These are phyloP conservation scores for Pichia sp. DNA, from an alignment of 1,139 yeast species.

Conservation along the genomic window DNA sequence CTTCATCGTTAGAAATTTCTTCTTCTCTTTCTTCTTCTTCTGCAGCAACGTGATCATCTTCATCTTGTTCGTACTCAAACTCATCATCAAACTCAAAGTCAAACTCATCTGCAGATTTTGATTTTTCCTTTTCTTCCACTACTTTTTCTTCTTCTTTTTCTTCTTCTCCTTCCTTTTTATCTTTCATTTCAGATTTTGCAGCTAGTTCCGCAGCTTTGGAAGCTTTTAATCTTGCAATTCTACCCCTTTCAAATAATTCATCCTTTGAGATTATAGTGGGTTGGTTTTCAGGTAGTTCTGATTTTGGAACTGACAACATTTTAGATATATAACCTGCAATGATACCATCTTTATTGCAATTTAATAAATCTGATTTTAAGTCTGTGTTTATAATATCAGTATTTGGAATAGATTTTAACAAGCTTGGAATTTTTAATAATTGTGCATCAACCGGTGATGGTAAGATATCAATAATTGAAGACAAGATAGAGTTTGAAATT, in stretches of 20 bases:
- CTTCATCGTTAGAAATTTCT: constrained; percentile 34
- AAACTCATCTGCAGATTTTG: constrained; percentile 23
- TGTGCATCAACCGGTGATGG: constrained; percentile 85
- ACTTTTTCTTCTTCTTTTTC: constrained; percentile 24
- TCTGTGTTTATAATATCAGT: constrained; percentile 42
- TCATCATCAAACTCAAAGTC: constrained; percentile 25
- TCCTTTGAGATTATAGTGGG: constrained; percentile 40
- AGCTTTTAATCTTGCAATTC: constrained; percentile 64
- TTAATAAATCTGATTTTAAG: constrained; percentile 50
- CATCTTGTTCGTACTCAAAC: constrained; percentile 36
- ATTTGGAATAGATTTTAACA: constrained; percentile 54
- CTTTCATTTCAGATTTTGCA: constrained; percentile 30
- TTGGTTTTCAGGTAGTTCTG: constrained; percentile 64
- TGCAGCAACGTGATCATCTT: constrained; percentile 27
- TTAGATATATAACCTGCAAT: constrained; percentile 84
- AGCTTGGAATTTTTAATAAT: constrained; percentile 56
- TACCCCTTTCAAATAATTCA: constrained; percentile 61
- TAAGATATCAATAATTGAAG: constrained; percentile 76
- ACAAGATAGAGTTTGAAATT: constrained; percentile 73
- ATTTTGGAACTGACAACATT: constrained; percentile 75
- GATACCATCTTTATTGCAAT: constrained; percentile 59
- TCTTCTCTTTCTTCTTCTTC: constrained; percentile 27
- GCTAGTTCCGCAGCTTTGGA: constrained; percentile 63
- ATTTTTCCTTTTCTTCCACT: constrained; percentile 9
- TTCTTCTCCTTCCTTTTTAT: constrained; percentile 23